A percentile compares a stretch with the other conserved stretches of the same genome.
These are phyloP conservation scores for Funneliformis geosporum DNA, from an alignment of 192 early-diverging fungal genomes.

Conservation along the genomic window DNA sequence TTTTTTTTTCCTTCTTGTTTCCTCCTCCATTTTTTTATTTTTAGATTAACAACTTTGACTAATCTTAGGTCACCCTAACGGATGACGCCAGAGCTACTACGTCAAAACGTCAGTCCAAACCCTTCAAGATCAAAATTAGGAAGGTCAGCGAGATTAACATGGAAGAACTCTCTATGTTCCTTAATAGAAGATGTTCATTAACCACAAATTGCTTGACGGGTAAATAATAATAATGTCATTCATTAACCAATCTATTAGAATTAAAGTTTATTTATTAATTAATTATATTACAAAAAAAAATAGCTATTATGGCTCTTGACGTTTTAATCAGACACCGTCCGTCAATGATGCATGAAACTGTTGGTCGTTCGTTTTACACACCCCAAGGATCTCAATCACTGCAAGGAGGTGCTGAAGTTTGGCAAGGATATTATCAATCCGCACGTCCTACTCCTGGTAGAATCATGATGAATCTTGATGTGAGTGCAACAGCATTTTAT, in stretches of 20 bases:
- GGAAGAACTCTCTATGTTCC: constrained; percentile 55
- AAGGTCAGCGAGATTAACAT: constrained; percentile 69
- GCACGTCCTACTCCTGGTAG: constrained; percentile 56
- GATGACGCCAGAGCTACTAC: constrained; percentile 38
- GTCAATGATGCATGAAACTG: constrained; percentile 71
- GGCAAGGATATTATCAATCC: constrained; percentile 93
- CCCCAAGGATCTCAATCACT: constrained; percentile 53
- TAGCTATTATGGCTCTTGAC: constrained; percentile 71
- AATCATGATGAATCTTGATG: constrained; percentile 75
- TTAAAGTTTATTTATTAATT: constrained; percentile 38
- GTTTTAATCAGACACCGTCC: constrained; percentile 81
- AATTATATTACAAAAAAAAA: not conserved
- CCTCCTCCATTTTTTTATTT: too few relatives aligned
- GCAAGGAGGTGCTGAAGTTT: constrained; percentile 81
- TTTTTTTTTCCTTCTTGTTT: not conserved
- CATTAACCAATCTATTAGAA: not conserved
- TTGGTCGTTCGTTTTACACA: constrained; percentile 91
- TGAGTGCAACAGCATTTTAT: constrained; percentile 69
- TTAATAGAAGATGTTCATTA: constrained; percentile 42
- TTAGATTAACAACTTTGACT: not conserved
- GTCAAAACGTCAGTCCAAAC: constrained; percentile 46
- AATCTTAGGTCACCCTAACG: constrained; percentile 29
- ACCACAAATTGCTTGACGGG: constrained; percentile 29
- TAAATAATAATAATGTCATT: not conserved
- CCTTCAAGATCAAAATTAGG: constrained; percentile 67